Percentiles rank a stretch among this genome's conserved stretches.
Conservation (phyloP, 176 grass and related monocot species). For the Avena atlantica region DNA sequence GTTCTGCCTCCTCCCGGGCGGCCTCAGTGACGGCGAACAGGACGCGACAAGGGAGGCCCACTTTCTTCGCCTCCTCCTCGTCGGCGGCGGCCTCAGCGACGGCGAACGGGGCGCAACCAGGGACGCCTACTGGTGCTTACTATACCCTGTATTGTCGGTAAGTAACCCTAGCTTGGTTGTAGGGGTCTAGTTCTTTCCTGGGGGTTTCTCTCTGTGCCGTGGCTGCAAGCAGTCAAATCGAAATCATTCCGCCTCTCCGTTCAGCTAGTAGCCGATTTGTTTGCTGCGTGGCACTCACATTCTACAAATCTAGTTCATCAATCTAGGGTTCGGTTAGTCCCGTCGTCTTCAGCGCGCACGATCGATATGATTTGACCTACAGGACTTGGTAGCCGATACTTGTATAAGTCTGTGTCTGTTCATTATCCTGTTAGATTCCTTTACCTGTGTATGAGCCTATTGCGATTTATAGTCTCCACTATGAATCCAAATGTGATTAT, state of each 20-base stretch:
- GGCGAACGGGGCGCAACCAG: not conserved
- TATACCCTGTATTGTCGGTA: not conserved
- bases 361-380: not conserved
- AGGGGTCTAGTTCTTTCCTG: not conserved
- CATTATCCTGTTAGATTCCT: not conserved
- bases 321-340: not conserved
- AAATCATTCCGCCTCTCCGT: not conserved
- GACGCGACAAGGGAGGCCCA: not conserved
- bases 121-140: not conserved
- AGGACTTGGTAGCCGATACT: not conserved
- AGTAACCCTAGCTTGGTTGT: constrained; percentile 29
- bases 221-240: not conserved
- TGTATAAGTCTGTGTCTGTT: not conserved
- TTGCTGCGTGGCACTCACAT: not conserved
- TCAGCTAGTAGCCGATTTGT: not conserved
- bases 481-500: not conserved
- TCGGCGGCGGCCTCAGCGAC: not conserved
- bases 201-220: not conserved
- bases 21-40: not conserved
- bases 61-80: not conserved
- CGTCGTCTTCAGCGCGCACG: not conserved
- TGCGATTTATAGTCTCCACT: not conserved
- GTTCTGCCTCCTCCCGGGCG: not conserved
- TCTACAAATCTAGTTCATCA: not conserved
- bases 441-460: not conserved